Evolutionary conservation across 768 basidiomycete genomes (phyloP).

Genomic region (Pisolithus sp.): DNA sequence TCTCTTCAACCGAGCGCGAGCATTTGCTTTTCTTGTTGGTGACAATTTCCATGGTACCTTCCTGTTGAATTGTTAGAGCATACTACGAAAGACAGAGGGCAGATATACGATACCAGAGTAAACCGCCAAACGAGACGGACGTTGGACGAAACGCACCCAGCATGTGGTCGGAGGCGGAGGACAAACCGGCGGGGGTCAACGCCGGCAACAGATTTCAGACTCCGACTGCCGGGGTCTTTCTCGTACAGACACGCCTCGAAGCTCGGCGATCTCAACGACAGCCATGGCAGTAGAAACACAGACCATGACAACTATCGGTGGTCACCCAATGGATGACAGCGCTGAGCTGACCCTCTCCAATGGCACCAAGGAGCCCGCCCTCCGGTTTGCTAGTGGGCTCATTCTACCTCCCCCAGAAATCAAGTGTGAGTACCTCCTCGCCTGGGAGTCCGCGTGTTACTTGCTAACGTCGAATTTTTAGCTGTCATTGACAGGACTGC

Average conservation of each 20-base stretch:
- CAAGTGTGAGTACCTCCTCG: constrained; percentile 50
- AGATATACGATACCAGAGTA: constrained; percentile 64
- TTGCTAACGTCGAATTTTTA: constrained; percentile 25
- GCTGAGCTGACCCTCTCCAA: constrained; percentile 36
- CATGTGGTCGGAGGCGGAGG: constrained; percentile 38
- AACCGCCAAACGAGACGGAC: constrained; percentile 60
- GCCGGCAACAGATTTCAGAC: constrained; percentile 21
- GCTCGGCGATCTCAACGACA: constrained; percentile 15
- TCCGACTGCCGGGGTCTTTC: constrained; percentile 14
- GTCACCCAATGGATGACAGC: constrained; percentile 34
- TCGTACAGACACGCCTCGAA: not conserved
- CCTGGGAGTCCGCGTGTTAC: not conserved
- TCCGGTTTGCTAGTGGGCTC: constrained; percentile 72
- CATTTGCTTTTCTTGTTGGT: constrained; percentile 86
- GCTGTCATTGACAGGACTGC: constrained; percentile 97
- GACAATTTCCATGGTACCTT: constrained; percentile 94
- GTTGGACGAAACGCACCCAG: constrained; percentile 82
- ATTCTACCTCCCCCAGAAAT: constrained; percentile 97
- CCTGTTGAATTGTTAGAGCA: constrained; percentile 41
- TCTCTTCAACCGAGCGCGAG: constrained; percentile 78
- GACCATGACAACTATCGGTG: constrained; percentile 36
- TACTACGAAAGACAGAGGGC: not conserved
- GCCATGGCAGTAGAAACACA: constrained; percentile 44
- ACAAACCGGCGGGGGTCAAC: not conserved
- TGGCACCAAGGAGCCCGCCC: constrained; percentile 26